phyloP scores from a whole-genome alignment of 148 eudicot species.

The Fallopia convolvulus region DNA sequence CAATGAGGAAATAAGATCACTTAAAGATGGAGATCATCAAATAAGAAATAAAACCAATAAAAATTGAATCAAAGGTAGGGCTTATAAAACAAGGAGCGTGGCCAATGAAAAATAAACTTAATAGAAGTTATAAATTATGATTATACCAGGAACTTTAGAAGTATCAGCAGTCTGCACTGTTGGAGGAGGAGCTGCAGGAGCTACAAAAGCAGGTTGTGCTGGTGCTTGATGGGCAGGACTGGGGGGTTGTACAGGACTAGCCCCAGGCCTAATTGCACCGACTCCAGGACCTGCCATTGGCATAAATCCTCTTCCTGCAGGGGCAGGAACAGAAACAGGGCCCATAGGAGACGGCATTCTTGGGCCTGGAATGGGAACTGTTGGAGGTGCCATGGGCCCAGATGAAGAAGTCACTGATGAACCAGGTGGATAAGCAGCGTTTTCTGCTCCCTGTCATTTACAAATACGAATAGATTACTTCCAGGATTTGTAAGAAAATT shows the following conservation, averaged over 20 bases:
- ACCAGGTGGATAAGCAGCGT: slow-evolving; percentile 50
- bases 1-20: not conserved
- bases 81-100: not conserved
- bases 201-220: slow-evolving; percentile 33
- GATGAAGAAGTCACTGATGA: slow-evolving; percentile 41
- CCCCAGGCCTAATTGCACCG: slow-evolving; percentile 47
- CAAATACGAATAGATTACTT: slow-evolving; percentile 6
- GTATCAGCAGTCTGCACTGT: slow-evolving; percentile 90
- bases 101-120: not conserved
- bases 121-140: not conserved
- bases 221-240: slow-evolving; percentile 62
- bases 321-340: slow-evolving; percentile 31
- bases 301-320: slow-evolving; percentile 53
- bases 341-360: slow-evolving; percentile 46
- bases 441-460: slow-evolving; percentile 43
- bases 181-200: slow-evolving; percentile 86
- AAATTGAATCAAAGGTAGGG: not conserved
- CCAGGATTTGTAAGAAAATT: not conserved
- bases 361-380: slow-evolving; percentile 43
- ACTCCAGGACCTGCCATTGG: slow-evolving; percentile 51
- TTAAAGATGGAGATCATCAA: not conserved
- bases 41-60: not conserved
- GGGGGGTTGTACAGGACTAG: slow-evolving; percentile 59
- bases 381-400: slow-evolving; percentile 48
- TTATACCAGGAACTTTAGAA: slow-evolving; percentile 82